Base-by-base conservation (phyloP, 2,329 filamentous ascomycete species). In the Emergomyces orientalis region DNA sequence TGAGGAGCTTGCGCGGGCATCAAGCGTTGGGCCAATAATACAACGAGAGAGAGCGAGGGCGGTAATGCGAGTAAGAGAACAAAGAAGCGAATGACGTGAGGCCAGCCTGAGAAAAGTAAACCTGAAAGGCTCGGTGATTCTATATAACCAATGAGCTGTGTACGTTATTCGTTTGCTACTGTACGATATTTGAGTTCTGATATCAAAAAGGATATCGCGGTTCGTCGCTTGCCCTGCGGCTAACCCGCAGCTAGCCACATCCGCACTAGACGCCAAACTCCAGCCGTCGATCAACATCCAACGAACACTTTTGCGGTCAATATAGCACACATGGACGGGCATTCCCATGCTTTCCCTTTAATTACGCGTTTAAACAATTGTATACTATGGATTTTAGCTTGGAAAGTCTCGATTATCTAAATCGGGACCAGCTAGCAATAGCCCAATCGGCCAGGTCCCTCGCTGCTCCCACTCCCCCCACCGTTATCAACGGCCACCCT, bases 331-430 rank as follows among this genome's bases (percentile, higher is more conserved):
- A 39, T 39, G 54, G 34, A 57, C 34, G 22, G 34, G 13, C 13
- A 27, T 57, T 41, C 11, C 34, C 13, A 55, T 41, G 32, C 32
- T 25, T 17, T 5, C 9, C 19, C 32, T 57, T 41, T 57, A 41
- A 41, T 25, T 41, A 13, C 54, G 39, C 13, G 11, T 37, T 25
- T 25, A 17, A 14, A 57, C 7, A 8, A 3, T 37, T 8, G 34
- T 41, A 8, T 11, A 17, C 17, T 14, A 57, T 57, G 54, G 54
- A 57, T 22, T 57, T 57, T 22, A 57, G 54, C 34, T 30, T 57
- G 34, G 54, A 57, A 27, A 57, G 34, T 37, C 54, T 57, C 34
- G 54, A 57, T 57, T 57, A 41, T 17, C 34, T 57, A 27, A 57
- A 57, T 57, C 54, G 54, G 34, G 32, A 27, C 34, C 13, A 11